Evolutionary conservation across 2,329 filamentous ascomycete genomes (phyloP), one percentile per base, ranked within the genome.

Genomic region (Westerdykella aurantiaca): DNA sequence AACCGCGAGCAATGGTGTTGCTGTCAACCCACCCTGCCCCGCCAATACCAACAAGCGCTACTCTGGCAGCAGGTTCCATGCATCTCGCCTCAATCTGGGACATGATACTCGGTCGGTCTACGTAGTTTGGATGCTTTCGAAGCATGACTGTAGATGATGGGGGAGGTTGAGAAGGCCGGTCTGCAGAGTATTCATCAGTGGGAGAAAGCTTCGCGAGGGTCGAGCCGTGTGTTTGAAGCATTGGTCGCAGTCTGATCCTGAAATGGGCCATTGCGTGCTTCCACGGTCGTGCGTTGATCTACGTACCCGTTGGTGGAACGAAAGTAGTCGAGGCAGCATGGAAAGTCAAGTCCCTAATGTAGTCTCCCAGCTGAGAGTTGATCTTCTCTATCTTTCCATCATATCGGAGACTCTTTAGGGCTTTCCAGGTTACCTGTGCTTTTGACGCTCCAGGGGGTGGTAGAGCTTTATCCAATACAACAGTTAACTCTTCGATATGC

Each of bases 1-100:
- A 21, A 6, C 18, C 6, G 6, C 4, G 18, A 6, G 18, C 18
- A 4, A 21, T 4, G 18, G 18, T 21, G 6, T 21, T 21, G 18
- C 18, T 21, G 18, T 21, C n/a, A 37, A 37, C 46, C 17, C 46
- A 47, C 39, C 59, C 60, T 16, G 61, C 45, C 29, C 57, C 57
- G 11, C 57, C 55, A 21, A 55, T 43, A 25, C 59, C 58, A 6
- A 59, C 49, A 5, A 63, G 55, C 11, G 56, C 58, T 34, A 38
- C 39, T 5, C 58, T 47, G 23, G 44, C 37, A n/a, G 14, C 44
- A 18, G 53, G 45, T 22, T 21, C 31, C 9, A 43, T 21, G 45
- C 48, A 51, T 44, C 18, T 43, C 13, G 43, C 43, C 18, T 42
- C 22, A 23, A 45, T 29, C 14, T 23, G 43, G 21, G 17, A 16